Evolutionary conservation across 2,329 filamentous ascomycete genomes (phyloP), one percentile per base, ranked within the genome.

Genomic region (Stagonosporopsis chrysanthemi): DNA sequence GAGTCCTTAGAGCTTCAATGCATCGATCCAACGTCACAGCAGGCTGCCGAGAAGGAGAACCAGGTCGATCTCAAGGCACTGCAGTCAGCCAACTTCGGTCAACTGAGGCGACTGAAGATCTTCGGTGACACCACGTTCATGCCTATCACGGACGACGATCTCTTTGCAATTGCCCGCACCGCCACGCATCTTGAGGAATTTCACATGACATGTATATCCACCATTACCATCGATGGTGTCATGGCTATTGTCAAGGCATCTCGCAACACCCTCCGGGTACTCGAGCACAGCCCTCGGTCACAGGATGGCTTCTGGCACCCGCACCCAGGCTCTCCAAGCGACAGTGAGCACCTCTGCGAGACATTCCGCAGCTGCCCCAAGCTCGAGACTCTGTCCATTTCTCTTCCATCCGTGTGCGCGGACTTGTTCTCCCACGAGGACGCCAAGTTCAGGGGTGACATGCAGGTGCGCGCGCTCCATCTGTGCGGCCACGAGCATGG

Each of bases 61-160:
- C 72, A 76, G 28, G 63, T 80, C 22, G 78, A 83, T 56, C 66
- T 78, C 23, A 69, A 76, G 49, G 77, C 82, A 9, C 71, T 84
- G 15, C 71, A 77, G 44, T 79, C 80, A 39, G 78, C 83, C 56
- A 77, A 83, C 68, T 84, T 85, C 63, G 73, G 79, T 57, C 73
- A 77, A 29, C 75, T 85, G 40, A 78, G 77, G 52, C 79, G 81
- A 19, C 71, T 85, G 50, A 84, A 84, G 70, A 77, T 85, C 55
- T 83, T 84, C 61, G 83, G 83, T 54, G 80, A 83, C 69, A 83
- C 82, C 6, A 79, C 78, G 39, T 79, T 83, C 69, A 81, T 81
- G 73, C 82, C 82, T 3, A 74, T 85, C 60, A 79, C 72, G 33
- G 82, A 85, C 56, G 68, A 71, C 3, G 83, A 85, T 61, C 73